Evolutionary conservation across 176 grass and related monocot genomes (phyloP).

Genomic region (Rhynchospora breviuscula): DNA sequence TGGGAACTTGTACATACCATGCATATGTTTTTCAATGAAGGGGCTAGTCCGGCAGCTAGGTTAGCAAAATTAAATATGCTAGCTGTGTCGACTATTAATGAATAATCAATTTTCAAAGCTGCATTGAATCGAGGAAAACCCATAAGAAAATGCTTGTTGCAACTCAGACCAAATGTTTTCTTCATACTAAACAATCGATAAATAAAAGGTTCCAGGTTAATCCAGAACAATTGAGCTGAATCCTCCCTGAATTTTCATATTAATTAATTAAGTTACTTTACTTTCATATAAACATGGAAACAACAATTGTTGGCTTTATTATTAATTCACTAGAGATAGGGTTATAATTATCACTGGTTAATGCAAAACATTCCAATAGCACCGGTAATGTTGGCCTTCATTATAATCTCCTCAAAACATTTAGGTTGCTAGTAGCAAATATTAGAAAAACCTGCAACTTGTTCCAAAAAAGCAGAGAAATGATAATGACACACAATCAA

Average conservation of each 20-base stretch:
- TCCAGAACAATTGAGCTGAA: background rate
- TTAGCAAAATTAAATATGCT: slow-evolving; percentile 66
- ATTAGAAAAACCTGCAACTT: background rate
- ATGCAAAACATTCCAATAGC: background rate
- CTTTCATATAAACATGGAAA: background rate
- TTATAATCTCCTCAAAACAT: background rate
- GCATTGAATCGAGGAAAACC: slow-evolving; percentile 18
- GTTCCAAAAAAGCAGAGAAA: background rate
- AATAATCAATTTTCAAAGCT: slow-evolving; percentile 72
- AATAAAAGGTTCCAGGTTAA: background rate
- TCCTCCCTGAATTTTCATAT: background rate
- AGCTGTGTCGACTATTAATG: slow-evolving; percentile 62
- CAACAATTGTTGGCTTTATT: background rate
- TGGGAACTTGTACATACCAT: slow-evolving; percentile 50
- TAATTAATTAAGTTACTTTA: background rate
- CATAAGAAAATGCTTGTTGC: background rate
- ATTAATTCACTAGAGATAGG: background rate
- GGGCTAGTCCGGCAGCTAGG: slow-evolving; percentile 27
- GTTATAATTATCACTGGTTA: background rate
- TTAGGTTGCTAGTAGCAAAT: background rate
- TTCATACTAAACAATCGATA: background rate
- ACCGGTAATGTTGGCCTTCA: background rate
- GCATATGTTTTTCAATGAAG: slow-evolving; percentile 69
- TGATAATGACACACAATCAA: background rate
- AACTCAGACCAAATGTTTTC: background rate